Evolutionary conservation across 2,329 filamentous ascomycete genomes (phyloP).

Genomic region (Aspergillus proliferans): DNA sequence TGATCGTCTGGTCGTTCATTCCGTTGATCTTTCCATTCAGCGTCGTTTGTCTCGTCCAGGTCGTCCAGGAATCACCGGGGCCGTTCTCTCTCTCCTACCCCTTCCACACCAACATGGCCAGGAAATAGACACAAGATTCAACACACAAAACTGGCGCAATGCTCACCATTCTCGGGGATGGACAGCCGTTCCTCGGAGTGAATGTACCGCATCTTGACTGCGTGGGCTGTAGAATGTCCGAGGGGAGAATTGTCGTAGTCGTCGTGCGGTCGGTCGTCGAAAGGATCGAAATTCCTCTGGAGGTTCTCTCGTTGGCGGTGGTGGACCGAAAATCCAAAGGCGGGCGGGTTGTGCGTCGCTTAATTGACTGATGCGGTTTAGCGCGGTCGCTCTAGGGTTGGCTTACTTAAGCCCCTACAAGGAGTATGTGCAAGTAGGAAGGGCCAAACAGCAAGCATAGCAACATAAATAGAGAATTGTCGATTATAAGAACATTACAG

Average conservation of each 20-base stretch:
- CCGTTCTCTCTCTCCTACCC: slow-evolving; percentile 4
- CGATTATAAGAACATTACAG: no score
- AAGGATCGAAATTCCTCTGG: slow-evolving; percentile 34
- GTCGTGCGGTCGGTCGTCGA: slow-evolving; percentile 30
- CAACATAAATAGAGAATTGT: not conserved
- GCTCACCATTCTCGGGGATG: slow-evolving; percentile 95
- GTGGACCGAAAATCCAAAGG: slow-evolving; percentile 35
- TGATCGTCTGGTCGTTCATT: not conserved
- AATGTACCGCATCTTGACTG: slow-evolving; percentile 98
- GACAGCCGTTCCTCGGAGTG: slow-evolving; percentile 93
- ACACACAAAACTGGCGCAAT: slow-evolving; percentile 13
- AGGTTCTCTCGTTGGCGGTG: slow-evolving; percentile 18
- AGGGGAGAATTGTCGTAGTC: slow-evolving; percentile 36
- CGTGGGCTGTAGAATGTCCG: slow-evolving; percentile 36
- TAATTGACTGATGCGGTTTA: slow-evolving; percentile 32
- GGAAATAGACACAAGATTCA: not conserved
- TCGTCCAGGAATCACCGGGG: not conserved
- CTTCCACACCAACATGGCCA: slow-evolving; percentile 2
- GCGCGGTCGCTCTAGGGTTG: slow-evolving; percentile 28
- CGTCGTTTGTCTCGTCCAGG: not conserved
- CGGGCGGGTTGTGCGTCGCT: slow-evolving; percentile 42
- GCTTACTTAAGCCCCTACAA: not conserved
- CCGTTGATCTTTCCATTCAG: not conserved
- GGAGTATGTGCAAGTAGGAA: not conserved
- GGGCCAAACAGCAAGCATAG: not conserved